Percentiles rank a stretch among this genome's conserved stretches.
Conservation (phyloP, 2,329 filamentous ascomycete genomes). For the Zasmidium angulare region DNA sequence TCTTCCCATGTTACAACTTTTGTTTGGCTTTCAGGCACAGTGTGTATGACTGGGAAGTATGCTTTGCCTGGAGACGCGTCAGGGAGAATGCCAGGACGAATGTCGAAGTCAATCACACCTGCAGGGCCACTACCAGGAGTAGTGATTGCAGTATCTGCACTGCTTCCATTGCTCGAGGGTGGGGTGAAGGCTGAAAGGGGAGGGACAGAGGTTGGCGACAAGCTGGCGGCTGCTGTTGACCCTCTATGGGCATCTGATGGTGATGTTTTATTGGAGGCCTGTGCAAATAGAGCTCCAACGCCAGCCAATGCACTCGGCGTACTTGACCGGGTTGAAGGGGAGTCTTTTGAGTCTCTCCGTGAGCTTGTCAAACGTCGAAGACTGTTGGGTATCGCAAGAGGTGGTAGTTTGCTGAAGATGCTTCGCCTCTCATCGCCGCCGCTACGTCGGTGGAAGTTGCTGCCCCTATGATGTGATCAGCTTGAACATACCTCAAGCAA, state of each 20-base stretch:
- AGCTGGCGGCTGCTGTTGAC: not conserved
- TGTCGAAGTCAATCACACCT: not conserved
- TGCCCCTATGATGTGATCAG: not conserved
- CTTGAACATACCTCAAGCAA: too few species aligned
- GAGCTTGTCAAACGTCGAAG: not conserved
- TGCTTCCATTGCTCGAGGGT: not conserved
- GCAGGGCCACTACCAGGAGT: not conserved
- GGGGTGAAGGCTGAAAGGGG: not conserved
- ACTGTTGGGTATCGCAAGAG: not conserved
- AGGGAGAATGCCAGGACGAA: conserved; percentile 1
- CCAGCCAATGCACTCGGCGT: not conserved
- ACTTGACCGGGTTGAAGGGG: not conserved
- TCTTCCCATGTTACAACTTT: not conserved
- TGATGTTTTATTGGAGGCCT: not conserved
- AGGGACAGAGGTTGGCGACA: not conserved
- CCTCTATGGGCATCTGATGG: not conserved
- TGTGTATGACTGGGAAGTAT: not conserved
- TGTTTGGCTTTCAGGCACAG: not conserved
- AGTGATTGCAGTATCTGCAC: not conserved
- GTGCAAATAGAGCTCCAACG: not conserved
- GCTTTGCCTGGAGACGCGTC: not conserved
- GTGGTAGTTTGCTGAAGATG: conserved; percentile 1
- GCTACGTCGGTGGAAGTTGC: not conserved
- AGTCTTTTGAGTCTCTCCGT: not conserved
- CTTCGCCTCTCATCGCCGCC: not conserved